Base-by-base conservation (phyloP, 306 rosid species). In the Casuarina glauca region DNA sequence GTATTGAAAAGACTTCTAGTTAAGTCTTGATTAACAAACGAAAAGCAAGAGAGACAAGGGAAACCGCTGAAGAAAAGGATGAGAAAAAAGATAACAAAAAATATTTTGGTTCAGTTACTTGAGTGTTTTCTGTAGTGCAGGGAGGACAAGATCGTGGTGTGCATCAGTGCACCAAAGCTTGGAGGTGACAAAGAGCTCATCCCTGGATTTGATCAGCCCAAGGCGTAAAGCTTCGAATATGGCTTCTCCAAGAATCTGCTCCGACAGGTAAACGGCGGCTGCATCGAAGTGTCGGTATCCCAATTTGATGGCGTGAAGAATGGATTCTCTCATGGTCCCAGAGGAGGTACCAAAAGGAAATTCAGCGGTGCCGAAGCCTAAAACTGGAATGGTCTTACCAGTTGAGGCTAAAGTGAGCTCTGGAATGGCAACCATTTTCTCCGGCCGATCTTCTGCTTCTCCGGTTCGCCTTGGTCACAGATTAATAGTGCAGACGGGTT, bases 241-340 rank as follows among this genome's bases (percentile, higher is more conserved):
- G 63, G 79, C 89, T 35, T 87, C 89, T 0, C 91, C 89, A 1
- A 87, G 79, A 35, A 82, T 78, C 20, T 79, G 79, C 41, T 87
- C 87, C 0, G 89, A 82, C 19, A 81, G 83, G 79, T 87, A 87
- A 1, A 88, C 80, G 35, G 86, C 60, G 38, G 87, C 89, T 8
- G 89, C 78, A 3, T 87, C 91, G 13, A 87, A 85, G 51, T 87
- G 89, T 26, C 85, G 69, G 60, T 87, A 85, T 0, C 89, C 91
- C 5, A 82, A 82, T 39, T 35, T 82, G 10, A 87, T 70, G 3
- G 89, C 87, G 10, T 88, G 20, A 3, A 71, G 61, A n/a, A 71
- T 49, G 0, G 67, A 35, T 20, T 53, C 76, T 54, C 4, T 54
- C 15, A 52, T 10, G 4, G 50, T 38, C 53, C 10, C 50, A 36